Evolutionary conservation across 1,284 basidiomycete genomes (phyloP).

Genomic region (Volvariella surrecta): DNA sequence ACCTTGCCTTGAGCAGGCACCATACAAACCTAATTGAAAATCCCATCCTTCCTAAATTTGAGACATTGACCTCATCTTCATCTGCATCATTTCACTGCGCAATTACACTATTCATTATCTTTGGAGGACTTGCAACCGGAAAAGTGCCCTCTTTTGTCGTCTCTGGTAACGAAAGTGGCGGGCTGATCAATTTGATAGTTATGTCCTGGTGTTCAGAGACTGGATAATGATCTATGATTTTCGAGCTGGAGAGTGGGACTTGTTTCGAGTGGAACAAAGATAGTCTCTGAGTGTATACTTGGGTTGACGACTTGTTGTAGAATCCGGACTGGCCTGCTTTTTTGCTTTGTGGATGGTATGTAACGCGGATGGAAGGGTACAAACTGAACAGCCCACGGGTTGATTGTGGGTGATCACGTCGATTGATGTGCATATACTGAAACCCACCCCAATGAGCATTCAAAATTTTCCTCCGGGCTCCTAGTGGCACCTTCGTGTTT

Average conservation of each 20-base stretch:
- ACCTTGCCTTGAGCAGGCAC: slow-evolving; percentile 21
- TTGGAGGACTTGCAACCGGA: slow-evolving; percentile 11
- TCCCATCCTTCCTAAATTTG: slow-evolving; percentile 21
- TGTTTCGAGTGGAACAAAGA: slow-evolving; percentile 24
- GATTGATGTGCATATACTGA: slow-evolving; percentile 6
- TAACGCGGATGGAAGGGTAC: slow-evolving; percentile 24
- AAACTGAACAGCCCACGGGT: slow-evolving; percentile 14
- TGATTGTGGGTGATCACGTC: not conserved
- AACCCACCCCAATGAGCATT: slow-evolving; percentile 25
- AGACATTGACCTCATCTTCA: slow-evolving; percentile 13
- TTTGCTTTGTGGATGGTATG: slow-evolving; percentile 20
- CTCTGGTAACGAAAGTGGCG: slow-evolving; percentile 16
- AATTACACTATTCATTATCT: slow-evolving; percentile 16
- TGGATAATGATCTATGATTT: slow-evolving; percentile 26
- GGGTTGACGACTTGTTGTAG: slow-evolving; percentile 18
- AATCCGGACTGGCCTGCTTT: slow-evolving; percentile 20
- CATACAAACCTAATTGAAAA: slow-evolving; percentile 21
- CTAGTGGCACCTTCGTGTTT: slow-evolving; percentile 17
- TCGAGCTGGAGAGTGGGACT: slow-evolving; percentile 16
- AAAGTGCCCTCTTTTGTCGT: not conserved
- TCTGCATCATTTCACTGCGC: slow-evolving; percentile 26
- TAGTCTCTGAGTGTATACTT: slow-evolving; percentile 21
- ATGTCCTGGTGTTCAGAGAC: slow-evolving; percentile 24
- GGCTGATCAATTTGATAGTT: slow-evolving; percentile 22
- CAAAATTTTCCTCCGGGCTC: slow-evolving; percentile 22